Percentiles rank a stretch among this genome's conserved stretches.
phyloP scores from a whole-genome alignment of 495 filamentous ascomycete genomes.

The Tuber magnatum region DNA sequence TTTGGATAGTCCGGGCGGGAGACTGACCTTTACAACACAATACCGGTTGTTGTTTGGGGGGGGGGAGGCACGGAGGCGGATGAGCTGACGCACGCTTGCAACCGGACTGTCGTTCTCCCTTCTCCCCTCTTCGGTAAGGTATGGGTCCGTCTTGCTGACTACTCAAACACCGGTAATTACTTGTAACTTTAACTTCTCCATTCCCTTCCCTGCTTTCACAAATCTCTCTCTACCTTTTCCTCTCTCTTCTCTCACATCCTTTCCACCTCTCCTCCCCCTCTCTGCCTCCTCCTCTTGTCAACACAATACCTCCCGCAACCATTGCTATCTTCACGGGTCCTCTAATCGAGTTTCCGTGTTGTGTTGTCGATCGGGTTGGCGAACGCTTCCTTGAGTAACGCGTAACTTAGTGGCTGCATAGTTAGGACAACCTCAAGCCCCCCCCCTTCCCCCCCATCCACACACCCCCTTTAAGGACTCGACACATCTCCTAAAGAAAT shows the following conservation, averaged over 20 bases:
- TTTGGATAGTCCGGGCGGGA: neutral
- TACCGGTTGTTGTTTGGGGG: neutral
- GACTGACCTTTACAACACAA: neutral
- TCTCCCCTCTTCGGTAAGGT: slow-evolving; percentile 5
- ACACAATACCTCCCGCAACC: slow-evolving; percentile 16
- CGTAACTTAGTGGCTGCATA: slow-evolving; percentile 4
- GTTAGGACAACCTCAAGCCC: slow-evolving; percentile 5
- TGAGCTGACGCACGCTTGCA: neutral
- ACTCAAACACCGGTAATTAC: neutral
- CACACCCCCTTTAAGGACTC: slow-evolving; percentile 13
- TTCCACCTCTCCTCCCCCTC: slow-evolving; percentile 6
- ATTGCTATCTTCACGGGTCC: slow-evolving; percentile 13
- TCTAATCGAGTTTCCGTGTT: slow-evolving; percentile 9
- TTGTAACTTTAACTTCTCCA: slow-evolving; percentile 8
- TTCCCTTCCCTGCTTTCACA: slow-evolving; percentile 16
- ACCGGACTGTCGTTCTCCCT: slow-evolving; percentile 24
- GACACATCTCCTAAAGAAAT: neutral
- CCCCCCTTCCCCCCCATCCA: neutral
- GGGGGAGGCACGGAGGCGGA: neutral
- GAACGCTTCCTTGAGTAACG: slow-evolving; percentile 31
- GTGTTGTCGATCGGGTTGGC: slow-evolving; percentile 32
- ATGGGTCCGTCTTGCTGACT: neutral
- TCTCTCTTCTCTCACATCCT: slow-evolving; percentile 9
- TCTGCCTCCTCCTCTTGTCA: slow-evolving; percentile 12
- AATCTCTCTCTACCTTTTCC: slow-evolving; percentile 7